These are phyloP conservation scores for Cyclotella cryptica DNA, from an alignment of 108 stramenopile genomes.

Conservation along the genomic window DNA sequence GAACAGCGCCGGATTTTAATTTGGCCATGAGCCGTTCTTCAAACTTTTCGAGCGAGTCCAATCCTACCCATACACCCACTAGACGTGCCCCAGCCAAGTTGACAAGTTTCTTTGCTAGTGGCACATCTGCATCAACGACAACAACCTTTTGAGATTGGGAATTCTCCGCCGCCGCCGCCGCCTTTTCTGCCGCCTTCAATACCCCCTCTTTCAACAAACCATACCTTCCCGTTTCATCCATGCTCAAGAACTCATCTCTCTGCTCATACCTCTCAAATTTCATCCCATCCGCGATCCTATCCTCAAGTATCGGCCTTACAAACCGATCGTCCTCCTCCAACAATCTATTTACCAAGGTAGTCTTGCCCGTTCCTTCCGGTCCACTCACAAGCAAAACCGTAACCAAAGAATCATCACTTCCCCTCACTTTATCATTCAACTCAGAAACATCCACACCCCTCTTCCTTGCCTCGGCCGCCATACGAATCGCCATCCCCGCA, in stretches of 20 bases:
- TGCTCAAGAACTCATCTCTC: conserved; percentile 66
- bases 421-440: not conserved
- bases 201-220: conserved; percentile 75
- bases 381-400: conserved; percentile 82
- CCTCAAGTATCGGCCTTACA: conserved; percentile 55
- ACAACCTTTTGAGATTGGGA: conserved; percentile 50
- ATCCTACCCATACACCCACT: conserved; percentile 85
- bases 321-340: conserved; percentile 61
- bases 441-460: conserved; percentile 23
- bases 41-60: conserved; percentile 71
- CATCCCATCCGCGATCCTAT: conserved; percentile 56
- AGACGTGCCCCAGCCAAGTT: conserved; percentile 61
- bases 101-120: conserved; percentile 59
- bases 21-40: conserved; percentile 61
- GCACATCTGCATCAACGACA: conserved; percentile 85
- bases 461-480: conserved; percentile 30
- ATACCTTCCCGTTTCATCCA: conserved; percentile 60
- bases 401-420: conserved; percentile 40
- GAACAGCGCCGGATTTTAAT: conserved; percentile 55
- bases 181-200: conserved; percentile 54
- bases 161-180: conserved; percentile 18
- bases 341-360: conserved; percentile 70
- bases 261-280: conserved; percentile 66
- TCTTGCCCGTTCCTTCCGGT: conserved; percentile 77
- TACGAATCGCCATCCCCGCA: conserved; percentile 34